Conservation (phyloP, 768 basidiomycete genomes). For the Galerina sulciceps region DNA sequence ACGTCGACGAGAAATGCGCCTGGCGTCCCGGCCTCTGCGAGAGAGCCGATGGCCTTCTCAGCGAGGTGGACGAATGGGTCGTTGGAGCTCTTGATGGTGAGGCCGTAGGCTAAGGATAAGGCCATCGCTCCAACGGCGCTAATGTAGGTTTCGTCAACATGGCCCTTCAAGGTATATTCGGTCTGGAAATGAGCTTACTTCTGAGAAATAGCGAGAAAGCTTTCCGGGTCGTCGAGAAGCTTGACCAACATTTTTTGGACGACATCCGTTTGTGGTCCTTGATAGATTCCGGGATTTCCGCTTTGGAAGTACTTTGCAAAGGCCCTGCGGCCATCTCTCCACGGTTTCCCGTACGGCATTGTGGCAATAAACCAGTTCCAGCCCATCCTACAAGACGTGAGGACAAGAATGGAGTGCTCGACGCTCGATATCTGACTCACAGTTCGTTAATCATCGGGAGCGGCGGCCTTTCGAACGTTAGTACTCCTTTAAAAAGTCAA, state of each 20-base stretch:
- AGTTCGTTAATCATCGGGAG: constrained; percentile 17
- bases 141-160: not conserved
- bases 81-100: constrained; percentile 27
- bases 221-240: constrained; percentile 9
- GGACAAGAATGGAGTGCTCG: not conserved
- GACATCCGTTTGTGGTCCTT: constrained; percentile 14
- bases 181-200: not conserved
- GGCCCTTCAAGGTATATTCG: not conserved
- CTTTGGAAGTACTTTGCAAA: constrained; percentile 26
- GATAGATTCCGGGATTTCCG: constrained; percentile 10
- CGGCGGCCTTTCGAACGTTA: not conserved
- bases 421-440: not conserved
- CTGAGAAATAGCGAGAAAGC: not conserved
- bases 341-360: constrained; percentile 24
- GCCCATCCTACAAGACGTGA: constrained; percentile 13
- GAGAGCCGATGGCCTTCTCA: constrained; percentile 22
- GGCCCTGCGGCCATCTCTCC: constrained; percentile 23
- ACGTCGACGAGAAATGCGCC: constrained; percentile 35
- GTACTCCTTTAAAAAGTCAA: not conserved
- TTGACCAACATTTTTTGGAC: constrained; percentile 13
- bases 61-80: constrained; percentile 35
- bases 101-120: constrained; percentile 33
- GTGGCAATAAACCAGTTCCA: constrained; percentile 20
- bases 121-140: constrained; percentile 32
- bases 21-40: constrained; percentile 27